Conservation (phyloP, 495 filamentous ascomycete genomes). For the Penicillium bovifimosum region DNA sequence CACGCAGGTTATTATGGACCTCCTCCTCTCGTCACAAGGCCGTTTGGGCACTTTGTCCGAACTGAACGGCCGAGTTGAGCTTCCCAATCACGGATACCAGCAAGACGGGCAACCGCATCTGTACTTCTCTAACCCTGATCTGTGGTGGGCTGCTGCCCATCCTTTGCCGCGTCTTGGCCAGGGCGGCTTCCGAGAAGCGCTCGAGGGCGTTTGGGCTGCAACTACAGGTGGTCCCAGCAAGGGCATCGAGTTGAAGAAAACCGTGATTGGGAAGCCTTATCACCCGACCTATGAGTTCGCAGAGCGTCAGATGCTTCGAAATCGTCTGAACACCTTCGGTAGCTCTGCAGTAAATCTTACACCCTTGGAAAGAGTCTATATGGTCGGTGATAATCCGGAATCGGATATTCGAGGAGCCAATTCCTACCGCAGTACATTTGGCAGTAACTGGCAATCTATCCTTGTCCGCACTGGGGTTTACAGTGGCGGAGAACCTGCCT, state of each 20-base stretch:
- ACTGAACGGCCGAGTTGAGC: conserved; percentile 45
- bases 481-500: conserved; percentile 49
- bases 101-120: conserved; percentile 72
- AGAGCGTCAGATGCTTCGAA: conserved; percentile 60
- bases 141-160: conserved; percentile 79
- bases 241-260: conserved; percentile 56
- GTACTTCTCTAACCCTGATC: conserved; percentile 86
- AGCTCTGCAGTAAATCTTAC: conserved; percentile 24
- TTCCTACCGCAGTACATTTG: conserved; percentile 55
- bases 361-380: conserved; percentile 68
- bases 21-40: conserved; percentile 69
- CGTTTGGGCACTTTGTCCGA: conserved; percentile 70
- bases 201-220: conserved; percentile 71
- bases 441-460: conserved; percentile 72
- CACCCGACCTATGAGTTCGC: conserved; percentile 76
- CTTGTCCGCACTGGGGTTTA: conserved; percentile 85
- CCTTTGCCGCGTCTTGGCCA: conserved; percentile 88
- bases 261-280: conserved; percentile 79
- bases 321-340: conserved; percentile 47
- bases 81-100: conserved; percentile 71
- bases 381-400: conserved; percentile 97
- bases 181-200: conserved; percentile 78
- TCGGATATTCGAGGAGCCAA: conserved; percentile 92
- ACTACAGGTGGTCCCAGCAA: conserved; percentile 56
- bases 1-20: conserved; percentile 71